Evolutionary conservation across 2,329 filamentous ascomycete genomes (phyloP), one percentile per base, ranked within the genome.

Genomic region (Rutstroemia sp.): DNA sequence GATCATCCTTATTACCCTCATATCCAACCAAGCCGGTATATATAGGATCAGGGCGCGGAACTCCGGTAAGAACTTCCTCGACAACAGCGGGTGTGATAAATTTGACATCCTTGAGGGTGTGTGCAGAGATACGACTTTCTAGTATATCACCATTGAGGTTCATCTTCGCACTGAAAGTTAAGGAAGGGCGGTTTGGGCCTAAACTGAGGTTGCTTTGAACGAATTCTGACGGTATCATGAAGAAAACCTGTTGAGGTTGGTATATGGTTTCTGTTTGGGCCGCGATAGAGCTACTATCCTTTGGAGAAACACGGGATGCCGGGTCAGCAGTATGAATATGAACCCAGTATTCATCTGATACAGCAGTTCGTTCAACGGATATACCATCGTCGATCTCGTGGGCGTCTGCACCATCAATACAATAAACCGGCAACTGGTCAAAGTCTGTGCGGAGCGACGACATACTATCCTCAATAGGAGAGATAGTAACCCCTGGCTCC

Each of bases 251-350:
- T 1, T 82, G 82, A 3, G 80, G 74, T 17, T 85, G 73, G 61
- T 86, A 87, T 46, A 79, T 74, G n/a, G 78, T 83, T 63, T 82
- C 73, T 1, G 78, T 75, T 34, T 84, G 75, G 59, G 82, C 74
- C 57, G 84, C 78, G 47, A 88, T 83, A 36, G 80, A 78, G 7
- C 89, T 69, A 8, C 75, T 72, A 39, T 83, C 81, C 21, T 81
- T 74, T 17, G 81, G 80, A 19, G 73, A 64, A 60, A 94, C 82
- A 57, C 81, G 80, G 5, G 89, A 88, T 2, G 86, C 86, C 8
- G 88, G 88, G 65, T 94, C 89, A 14, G 89, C 89, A 44, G 88
- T 79, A 68, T 94, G 89, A 34, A 90, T 72, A 65, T 91, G 88
- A 30, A 92, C 74, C 89, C 89, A 94, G 65, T 81, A 82, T 61